A percentile compares a stretch with the other conserved stretches of the same genome.
Conservation (phyloP, 495 filamentous ascomycete species). For the Aspergillus bridgeri region DNA sequence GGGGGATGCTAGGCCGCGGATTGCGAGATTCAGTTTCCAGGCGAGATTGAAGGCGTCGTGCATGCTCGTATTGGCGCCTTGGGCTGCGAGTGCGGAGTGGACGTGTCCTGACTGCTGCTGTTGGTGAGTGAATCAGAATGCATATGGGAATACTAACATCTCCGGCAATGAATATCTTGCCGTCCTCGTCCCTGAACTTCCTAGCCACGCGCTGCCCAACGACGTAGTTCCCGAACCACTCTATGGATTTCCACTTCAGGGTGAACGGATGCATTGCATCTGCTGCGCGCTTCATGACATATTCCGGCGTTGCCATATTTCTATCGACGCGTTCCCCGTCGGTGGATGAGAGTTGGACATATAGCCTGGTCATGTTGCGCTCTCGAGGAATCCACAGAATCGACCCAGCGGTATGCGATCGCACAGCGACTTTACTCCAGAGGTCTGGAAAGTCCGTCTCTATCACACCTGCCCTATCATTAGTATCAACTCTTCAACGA, state of each 20-base stretch:
- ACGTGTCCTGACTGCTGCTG: conserved; percentile 55
- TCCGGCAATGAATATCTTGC: conserved; percentile 72
- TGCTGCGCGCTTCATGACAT: conserved; percentile 62
- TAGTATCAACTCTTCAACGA: not conserved
- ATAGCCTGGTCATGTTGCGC: conserved; percentile 68
- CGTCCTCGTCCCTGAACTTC: conserved; percentile 61
- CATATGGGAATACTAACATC: conserved; percentile 55
- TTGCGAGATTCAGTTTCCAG: conserved; percentile 76
- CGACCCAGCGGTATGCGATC: conserved; percentile 63
- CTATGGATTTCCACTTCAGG: conserved; percentile 62
- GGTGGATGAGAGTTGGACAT: conserved; percentile 70
- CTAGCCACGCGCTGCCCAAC: conserved; percentile 75
- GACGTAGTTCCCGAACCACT: conserved; percentile 58
- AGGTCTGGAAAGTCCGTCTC: conserved; percentile 76
- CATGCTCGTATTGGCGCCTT: conserved; percentile 85
- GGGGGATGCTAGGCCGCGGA: conserved; percentile 55
- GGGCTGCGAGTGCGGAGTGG: conserved; percentile 82
- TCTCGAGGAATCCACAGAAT: conserved; percentile 77
- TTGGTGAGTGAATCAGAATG: not conserved
- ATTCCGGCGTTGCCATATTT: conserved; percentile 61
- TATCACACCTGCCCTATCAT: conserved; percentile 43
- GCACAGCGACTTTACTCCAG: conserved; percentile 65
- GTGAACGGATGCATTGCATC: conserved; percentile 64
- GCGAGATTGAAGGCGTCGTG: conserved; percentile 76
- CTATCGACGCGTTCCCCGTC: conserved; percentile 59